Evolutionary conservation across 768 basidiomycete species (phyloP).

Genomic region (Lactarius hatsudake): DNA sequence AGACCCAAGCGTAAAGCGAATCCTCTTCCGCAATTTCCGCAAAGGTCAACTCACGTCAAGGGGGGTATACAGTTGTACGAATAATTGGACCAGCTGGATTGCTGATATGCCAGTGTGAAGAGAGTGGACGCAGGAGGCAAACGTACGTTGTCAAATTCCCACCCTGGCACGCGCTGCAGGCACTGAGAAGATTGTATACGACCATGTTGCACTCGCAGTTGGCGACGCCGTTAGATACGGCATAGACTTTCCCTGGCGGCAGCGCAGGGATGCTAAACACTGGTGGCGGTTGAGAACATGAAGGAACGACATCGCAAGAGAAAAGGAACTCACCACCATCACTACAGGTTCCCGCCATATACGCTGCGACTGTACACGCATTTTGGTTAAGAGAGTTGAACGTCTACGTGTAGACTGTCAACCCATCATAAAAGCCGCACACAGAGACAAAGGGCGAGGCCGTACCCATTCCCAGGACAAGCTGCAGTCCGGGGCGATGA

Average conservation of each 20-base stretch:
- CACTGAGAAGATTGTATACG: slow-evolving; percentile 18
- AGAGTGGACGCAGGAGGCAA: too few relatives aligned
- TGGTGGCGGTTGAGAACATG: not conserved
- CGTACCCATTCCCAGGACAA: slow-evolving; percentile 5
- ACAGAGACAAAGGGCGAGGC: not conserved
- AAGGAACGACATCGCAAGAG: not conserved
- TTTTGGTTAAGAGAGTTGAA: slow-evolving; percentile 15
- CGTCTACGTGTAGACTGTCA: not conserved
- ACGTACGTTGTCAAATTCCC: not conserved
- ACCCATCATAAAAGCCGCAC: not conserved
- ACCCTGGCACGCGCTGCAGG: slow-evolving; percentile 16
- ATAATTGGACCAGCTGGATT: slow-evolving; percentile 5
- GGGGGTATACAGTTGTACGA: not conserved
- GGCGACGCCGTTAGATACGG: not conserved
- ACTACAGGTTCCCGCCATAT: slow-evolving; percentile 12
- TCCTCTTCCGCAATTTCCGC: too few relatives aligned
- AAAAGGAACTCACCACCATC: slow-evolving; percentile 5
- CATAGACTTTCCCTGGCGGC: too few relatives aligned
- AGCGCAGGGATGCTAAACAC: not conserved
- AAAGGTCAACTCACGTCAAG: slow-evolving; percentile 5
- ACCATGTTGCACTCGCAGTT: slow-evolving; percentile 19
- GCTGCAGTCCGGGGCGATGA: not conserved
- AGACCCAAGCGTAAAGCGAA: not conserved
- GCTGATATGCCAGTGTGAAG: not conserved
- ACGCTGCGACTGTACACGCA: slow-evolving; percentile 9